Conservation (phyloP, 2,329 filamentous ascomycete genomes). For the Canariomyces notabilis region DNA sequence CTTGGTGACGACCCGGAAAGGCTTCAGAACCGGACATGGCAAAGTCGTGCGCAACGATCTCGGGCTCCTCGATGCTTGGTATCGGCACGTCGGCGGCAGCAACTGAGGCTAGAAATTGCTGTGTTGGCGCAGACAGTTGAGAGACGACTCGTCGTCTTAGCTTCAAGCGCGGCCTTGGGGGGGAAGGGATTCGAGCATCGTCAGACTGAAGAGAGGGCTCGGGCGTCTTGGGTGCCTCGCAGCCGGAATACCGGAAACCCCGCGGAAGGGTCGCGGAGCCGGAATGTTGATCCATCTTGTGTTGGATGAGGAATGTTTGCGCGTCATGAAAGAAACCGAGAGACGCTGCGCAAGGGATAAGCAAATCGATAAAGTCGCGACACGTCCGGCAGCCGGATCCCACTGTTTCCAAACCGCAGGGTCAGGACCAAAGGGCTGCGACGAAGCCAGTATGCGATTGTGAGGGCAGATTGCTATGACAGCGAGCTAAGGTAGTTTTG, state of each 20-base stretch:
- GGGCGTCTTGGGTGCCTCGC: conserved; percentile 44
- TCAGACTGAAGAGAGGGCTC: conserved; percentile 41
- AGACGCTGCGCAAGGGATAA: conserved; percentile 5
- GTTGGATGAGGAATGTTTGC: conserved; percentile 18
- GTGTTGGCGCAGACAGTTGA: conserved; percentile 52
- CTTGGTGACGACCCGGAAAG: conserved; percentile 22
- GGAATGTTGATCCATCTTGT: conserved; percentile 46
- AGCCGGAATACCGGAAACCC: conserved; percentile 36
- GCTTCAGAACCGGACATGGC: conserved; percentile 37
- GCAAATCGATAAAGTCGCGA: conserved; percentile 6
- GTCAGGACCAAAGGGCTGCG: not conserved
- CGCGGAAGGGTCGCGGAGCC: conserved; percentile 41
- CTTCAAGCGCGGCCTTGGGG: conserved; percentile 49
- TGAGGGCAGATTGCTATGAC: not conserved
- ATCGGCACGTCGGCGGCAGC: conserved; percentile 60
- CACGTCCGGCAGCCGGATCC: not conserved
- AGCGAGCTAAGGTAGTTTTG: not conserved
- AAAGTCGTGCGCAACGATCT: conserved; percentile 36
- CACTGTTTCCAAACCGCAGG: not conserved
- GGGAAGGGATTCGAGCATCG: conserved; percentile 41
- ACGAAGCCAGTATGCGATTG: not conserved
- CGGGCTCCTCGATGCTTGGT: conserved; percentile 58
- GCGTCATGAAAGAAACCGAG: conserved; percentile 21
- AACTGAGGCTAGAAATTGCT: conserved; percentile 63
- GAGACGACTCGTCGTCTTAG: conserved; percentile 52